Base-by-base conservation (phyloP, 2,329 filamentous ascomycete species). In the Hypoxylon rubiginosum region DNA sequence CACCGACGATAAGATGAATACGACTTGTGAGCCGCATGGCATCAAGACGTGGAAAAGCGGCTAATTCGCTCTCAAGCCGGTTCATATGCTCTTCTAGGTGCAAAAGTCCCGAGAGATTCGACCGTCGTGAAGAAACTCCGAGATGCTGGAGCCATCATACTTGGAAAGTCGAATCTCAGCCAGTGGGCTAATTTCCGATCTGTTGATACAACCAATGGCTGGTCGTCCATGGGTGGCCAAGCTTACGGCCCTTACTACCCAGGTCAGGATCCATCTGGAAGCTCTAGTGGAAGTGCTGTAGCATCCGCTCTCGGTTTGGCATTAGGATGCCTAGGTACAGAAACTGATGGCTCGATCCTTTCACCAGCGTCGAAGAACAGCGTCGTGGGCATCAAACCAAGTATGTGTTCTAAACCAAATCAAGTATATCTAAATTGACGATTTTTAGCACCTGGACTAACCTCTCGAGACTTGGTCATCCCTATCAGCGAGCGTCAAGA, bases 351-450 rank as follows among this genome's bases (percentile, higher is more conserved):
- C 3, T 89, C 86, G 13, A 90, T 92, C 53, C 69, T 91, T 1
- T 82, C 80, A 4, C 90, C 90, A 0, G 73, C 80, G 1, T 68
- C 76, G 30, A 55, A 69, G 1, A 90, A 86, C 76, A 89, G 89
- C 58, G 67, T 91, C 1, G 89, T 91, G 0, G 90, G 88, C 1
- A 88, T 92, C 75, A 90, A 90, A 74, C 88, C 89, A 1, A 90
- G 39, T 43, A 43, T 5, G 39, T 6, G 17, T 43, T 43, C 15
- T 3, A 3, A 43, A 17, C 5, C 6, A 5, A 43, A 6, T 19
- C 4, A 15, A 17, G 6, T 2, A n/a, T 5, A 19, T 43, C 39
- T 43, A 5, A 17, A 43, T 6, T 43, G 17, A 43, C 39, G 17
- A 43, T 43, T 17, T 9, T 19, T 43, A 43, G 39, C 88, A 0